These are phyloP conservation scores for Claviceps digitariae DNA, from an alignment of 2,329 filamentous ascomycete genomes.

Conservation along the genomic window DNA sequence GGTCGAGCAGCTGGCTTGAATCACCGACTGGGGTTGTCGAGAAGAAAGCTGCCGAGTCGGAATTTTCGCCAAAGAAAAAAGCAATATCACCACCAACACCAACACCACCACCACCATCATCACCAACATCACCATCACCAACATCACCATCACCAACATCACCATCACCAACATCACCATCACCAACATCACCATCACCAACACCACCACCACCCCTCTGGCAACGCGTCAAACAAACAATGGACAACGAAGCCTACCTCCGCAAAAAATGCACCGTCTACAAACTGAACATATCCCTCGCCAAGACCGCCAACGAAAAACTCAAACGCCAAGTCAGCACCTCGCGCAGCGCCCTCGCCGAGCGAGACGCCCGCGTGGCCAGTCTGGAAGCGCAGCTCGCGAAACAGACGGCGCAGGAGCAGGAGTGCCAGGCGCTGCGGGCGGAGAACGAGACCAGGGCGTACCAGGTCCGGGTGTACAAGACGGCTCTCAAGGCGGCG, in stretches of 20 bases:
- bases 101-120: no score
- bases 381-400: not conserved
- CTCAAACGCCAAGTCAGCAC: not conserved
- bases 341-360: not conserved
- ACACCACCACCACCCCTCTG: not conserved
- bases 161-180: no score
- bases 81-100: no score
- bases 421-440: not conserved
- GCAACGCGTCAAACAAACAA: not conserved
- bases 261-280: not conserved
- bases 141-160: no score
- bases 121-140: no score
- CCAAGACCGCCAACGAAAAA: not conserved
- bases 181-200: no score
- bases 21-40: no score
- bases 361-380: not conserved
- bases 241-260: not conserved
- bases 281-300: not conserved
- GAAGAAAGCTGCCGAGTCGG: no score
- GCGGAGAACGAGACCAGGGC: not conserved
- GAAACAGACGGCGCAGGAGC: not conserved
- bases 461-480: slow-evolving; percentile 2
- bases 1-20: no score
- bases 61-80: no score
- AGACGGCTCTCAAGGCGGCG: slow-evolving; percentile 4